These are phyloP conservation scores for Trifolium dubium DNA, from an alignment of 306 rosid species.

Conservation along the genomic window DNA sequence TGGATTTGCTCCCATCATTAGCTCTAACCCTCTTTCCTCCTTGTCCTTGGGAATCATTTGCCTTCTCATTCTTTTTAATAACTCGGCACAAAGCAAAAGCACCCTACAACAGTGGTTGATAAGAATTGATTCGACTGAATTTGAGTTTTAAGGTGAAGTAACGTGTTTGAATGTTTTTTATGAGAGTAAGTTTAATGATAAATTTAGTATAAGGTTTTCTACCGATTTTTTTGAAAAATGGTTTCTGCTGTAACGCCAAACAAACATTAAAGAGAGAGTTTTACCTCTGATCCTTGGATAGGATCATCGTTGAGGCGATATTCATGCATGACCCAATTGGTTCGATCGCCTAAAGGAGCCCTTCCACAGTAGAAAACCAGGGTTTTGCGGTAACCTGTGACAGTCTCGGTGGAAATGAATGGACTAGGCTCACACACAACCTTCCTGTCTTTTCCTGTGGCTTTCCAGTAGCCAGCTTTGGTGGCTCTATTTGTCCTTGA, in stretches of 20 bases:
- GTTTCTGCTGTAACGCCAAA: background rate
- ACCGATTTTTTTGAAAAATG: background rate
- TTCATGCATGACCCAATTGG: constrained; percentile 92
- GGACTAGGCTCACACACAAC: constrained; percentile 61
- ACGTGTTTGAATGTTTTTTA: too few relatives aligned
- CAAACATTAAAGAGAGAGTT: constrained; percentile 6
- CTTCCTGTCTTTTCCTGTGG: constrained; percentile 92
- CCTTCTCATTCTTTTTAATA: constrained; percentile 73
- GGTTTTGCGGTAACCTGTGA: constrained; percentile 78
- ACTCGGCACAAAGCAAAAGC: constrained; percentile 87
- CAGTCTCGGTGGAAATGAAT: constrained; percentile 46
- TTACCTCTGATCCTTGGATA: constrained; percentile 64
- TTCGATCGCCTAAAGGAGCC: constrained; percentile 86
- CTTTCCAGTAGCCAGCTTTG: constrained; percentile 96
- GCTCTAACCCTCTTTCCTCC: constrained; percentile 44
- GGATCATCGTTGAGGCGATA: constrained; percentile 79
- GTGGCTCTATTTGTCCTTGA: constrained; percentile 94
- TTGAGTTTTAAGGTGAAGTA: background rate
- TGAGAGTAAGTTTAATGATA: background rate
- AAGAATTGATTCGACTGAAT: background rate
- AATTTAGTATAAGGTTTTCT: too few relatives aligned
- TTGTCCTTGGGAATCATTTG: constrained; percentile 45
- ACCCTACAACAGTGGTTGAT: constrained; percentile 52
- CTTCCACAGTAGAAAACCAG: constrained; percentile 89
- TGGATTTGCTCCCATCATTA: constrained; percentile 47